Conservation (phyloP, 1,284 basidiomycete species). For the Microbotryomycetes sp. region DNA sequence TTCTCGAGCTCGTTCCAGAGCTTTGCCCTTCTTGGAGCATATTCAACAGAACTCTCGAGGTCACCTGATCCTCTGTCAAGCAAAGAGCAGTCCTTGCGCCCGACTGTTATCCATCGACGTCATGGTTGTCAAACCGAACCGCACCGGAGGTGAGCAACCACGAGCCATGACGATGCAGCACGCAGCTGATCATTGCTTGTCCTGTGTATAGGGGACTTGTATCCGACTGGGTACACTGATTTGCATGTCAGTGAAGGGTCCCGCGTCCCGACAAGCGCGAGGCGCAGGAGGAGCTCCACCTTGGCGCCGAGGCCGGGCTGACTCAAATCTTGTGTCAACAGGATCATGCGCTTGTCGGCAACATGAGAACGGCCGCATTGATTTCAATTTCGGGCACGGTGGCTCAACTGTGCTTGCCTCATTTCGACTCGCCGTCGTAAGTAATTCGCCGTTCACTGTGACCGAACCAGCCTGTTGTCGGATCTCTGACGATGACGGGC, state of each 20-base stretch:
- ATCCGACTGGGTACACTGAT: conserved; percentile 22
- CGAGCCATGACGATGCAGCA: not conserved
- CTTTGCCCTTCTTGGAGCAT: not conserved
- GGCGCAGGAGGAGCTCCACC: not conserved
- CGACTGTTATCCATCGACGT: not conserved
- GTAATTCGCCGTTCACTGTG: not conserved
- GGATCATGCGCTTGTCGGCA: conserved; percentile 48
- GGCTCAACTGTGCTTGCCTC: conserved; percentile 81
- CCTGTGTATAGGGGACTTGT: conserved; percentile 2
- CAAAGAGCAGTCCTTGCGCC: not conserved
- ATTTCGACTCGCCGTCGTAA: conserved; percentile 75
- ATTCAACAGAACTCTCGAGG: not conserved
- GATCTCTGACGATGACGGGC: not conserved
- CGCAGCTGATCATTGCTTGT: not conserved
- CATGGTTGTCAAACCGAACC: conserved; percentile 31
- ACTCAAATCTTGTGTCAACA: conserved; percentile 9
- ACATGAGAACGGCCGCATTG: conserved; percentile 45
- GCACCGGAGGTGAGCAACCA: conserved; percentile 4
- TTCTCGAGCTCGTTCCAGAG: not conserved
- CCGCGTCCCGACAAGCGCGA: not conserved
- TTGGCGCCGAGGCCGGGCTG: not conserved
- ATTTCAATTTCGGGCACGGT: conserved; percentile 45
- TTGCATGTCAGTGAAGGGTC: not conserved
- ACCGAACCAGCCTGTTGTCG: not conserved
- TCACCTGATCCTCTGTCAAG: not conserved